These are phyloP conservation scores for Monosporozyma aerobia DNA, from an alignment of 805 yeast genomes.

Conservation along the genomic window DNA sequence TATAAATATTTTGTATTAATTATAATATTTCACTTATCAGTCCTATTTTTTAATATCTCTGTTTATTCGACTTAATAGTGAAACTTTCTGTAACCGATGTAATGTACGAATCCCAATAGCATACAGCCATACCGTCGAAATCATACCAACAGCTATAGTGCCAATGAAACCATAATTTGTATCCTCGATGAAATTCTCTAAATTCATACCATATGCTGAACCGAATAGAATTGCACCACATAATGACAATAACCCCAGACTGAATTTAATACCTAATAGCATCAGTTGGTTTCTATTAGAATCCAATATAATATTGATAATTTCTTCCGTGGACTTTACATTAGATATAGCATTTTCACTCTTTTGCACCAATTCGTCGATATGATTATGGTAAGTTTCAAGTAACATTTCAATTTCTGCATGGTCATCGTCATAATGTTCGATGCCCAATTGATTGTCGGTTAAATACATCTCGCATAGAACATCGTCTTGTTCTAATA, in stretches of 20 bases:
- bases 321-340: conserved; percentile 88
- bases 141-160: conserved; percentile 33
- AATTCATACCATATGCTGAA: conserved; percentile 91
- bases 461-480: conserved; percentile 73
- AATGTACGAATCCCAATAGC: conserved; percentile 47
- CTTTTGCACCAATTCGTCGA: conserved; percentile 90
- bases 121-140: conserved; percentile 43
- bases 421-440: conserved; percentile 54
- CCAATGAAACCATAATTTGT: conserved; percentile 57
- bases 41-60: background rate
- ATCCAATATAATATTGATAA: conserved; percentile 84
- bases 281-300: conserved; percentile 89
- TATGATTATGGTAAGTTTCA: conserved; percentile 83
- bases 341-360: conserved; percentile 71
- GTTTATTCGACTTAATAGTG: conserved; percentile 44
- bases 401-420: conserved; percentile 82
- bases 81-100: conserved; percentile 60
- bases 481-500: conserved; percentile 82
- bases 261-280: conserved; percentile 75
- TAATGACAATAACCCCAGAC: conserved; percentile 73
- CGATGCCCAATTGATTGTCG: conserved; percentile 40
- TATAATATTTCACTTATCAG: background rate
- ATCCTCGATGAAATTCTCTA: conserved; percentile 87
- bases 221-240: conserved; percentile 77
- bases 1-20: too few relatives aligned